phyloP scores from a whole-genome alignment of 1,139 yeast genomes.

The Debaryomyces fabryi region DNA sequence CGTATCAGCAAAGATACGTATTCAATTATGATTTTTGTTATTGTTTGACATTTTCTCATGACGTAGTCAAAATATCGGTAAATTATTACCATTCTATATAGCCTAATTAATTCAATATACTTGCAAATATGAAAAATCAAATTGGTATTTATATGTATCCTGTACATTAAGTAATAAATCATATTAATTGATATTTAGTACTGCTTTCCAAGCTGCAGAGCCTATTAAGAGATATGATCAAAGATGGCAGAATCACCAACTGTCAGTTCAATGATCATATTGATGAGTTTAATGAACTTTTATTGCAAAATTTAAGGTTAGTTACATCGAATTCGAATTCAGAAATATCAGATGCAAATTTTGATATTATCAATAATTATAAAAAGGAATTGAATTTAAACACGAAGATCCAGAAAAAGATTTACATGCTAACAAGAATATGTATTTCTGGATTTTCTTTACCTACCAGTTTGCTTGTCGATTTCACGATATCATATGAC shows the following conservation, averaged over 20 bases:
- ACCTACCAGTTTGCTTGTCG: slow-evolving; percentile 11
- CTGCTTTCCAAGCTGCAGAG: background rate
- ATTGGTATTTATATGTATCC: background rate
- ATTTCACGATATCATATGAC: slow-evolving; percentile 34
- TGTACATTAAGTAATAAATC: background rate
- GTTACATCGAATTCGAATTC: background rate
- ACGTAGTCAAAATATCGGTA: background rate
- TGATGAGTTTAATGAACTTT: slow-evolving; percentile 16
- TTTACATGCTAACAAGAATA: background rate
- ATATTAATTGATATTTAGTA: background rate
- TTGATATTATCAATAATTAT: slow-evolving; percentile 15
- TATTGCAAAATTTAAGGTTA: slow-evolving; percentile 10
- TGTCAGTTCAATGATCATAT: slow-evolving; percentile 20
- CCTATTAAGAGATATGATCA: background rate
- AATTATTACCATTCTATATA: background rate
- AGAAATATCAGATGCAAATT: background rate
- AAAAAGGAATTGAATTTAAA: slow-evolving; percentile 13
- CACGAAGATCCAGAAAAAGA: slow-evolving; percentile 2
- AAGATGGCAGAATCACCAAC: slow-evolving; percentile 16
- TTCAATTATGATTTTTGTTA: background rate
- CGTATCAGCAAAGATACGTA: background rate
- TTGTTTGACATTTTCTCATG: background rate
- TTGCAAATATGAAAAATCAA: background rate
- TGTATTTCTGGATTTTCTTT: background rate
- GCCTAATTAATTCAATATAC: background rate